Evolutionary conservation across 257 asterid genomes (phyloP).

Genomic region (Jacaranda mimosifolia): DNA sequence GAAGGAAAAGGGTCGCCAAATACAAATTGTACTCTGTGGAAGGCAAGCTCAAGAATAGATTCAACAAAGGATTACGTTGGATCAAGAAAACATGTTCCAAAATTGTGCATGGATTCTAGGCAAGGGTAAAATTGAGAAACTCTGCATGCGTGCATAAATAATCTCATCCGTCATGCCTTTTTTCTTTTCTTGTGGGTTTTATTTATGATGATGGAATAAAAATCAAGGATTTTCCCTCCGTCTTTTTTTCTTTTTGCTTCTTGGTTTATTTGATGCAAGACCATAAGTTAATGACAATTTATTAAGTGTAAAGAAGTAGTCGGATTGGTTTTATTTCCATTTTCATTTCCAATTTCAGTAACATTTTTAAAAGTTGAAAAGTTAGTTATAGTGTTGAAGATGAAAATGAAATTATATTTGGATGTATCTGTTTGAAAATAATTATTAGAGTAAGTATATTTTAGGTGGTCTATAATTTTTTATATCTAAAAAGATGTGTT

Average conservation of each 20-base stretch:
- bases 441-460: too few species aligned
- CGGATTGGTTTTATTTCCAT: too few species aligned
- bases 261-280: background rate
- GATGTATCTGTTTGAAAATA: too few species aligned
- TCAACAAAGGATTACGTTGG: conserved; percentile 66
- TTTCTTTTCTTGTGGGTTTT: background rate
- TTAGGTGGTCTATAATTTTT: too few species aligned
- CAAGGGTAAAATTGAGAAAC: background rate
- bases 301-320: background rate
- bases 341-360: too few species aligned
- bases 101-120: conserved; percentile 54
- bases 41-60: conserved; percentile 66
- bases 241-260: background rate
- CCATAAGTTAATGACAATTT: background rate
- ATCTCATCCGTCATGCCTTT: background rate
- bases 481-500: too few species aligned
- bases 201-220: background rate
- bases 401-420: too few species aligned
- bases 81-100: conserved; percentile 60
- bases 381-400: too few species aligned
- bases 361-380: too few species aligned
- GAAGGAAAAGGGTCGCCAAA: conserved; percentile 65
- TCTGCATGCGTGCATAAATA: background rate
- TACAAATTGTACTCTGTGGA: conserved; percentile 73
- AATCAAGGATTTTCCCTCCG: background rate